Evolutionary conservation across 2,329 filamentous ascomycete genomes (phyloP), one percentile per base, ranked within the genome.

Genomic region (Arachnomyces sp.): DNA sequence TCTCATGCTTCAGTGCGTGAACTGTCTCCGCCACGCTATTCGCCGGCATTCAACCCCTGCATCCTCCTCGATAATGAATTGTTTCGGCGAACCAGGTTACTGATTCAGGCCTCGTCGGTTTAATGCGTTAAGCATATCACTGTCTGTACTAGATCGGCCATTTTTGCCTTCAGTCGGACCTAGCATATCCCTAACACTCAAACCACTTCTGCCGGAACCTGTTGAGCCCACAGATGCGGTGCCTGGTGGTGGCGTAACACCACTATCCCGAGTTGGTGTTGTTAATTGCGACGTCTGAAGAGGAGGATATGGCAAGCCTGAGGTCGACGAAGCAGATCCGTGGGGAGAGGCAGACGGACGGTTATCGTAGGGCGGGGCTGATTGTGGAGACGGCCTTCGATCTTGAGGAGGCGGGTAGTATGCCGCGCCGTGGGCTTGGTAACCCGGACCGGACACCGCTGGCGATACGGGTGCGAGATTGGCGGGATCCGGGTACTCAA

Each of bases 151-250:
- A 31, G 62, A 66, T 21, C 69, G 64, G 17, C 61, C 58, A 52
- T 41, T 57, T 53, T 53, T 50, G 15, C 44, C 44, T 34, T 67
- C 63, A 28, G 60, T 56, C 1, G 65, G 65, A 34, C 66, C 68
- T 25, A 72, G 52, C 61, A 72, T 68, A 43, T 71, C 68, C 33
- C 67, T 63, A 32, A 72, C 67, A 40, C 67, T 69, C 51, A 72
- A 59, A 4, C 66, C 66, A 38, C 60, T 62, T 35, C 68, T 50
- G 17, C 51, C 57, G n/a, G 56, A 52, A 28, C 47, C 39, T 47
- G 52, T 39, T 44, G 59, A 45, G 51, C 53, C 38, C 47, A 54
- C 36, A 49, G 65, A 34, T 48, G 55, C 59, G 18, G 62, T 62
- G 16, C 55, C 60, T 3, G 65, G 65, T 8, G 65, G 64, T 11